Evolutionary conservation across 164 flowering plant species (phyloP).

Genomic region (Vitis rupestris): DNA sequence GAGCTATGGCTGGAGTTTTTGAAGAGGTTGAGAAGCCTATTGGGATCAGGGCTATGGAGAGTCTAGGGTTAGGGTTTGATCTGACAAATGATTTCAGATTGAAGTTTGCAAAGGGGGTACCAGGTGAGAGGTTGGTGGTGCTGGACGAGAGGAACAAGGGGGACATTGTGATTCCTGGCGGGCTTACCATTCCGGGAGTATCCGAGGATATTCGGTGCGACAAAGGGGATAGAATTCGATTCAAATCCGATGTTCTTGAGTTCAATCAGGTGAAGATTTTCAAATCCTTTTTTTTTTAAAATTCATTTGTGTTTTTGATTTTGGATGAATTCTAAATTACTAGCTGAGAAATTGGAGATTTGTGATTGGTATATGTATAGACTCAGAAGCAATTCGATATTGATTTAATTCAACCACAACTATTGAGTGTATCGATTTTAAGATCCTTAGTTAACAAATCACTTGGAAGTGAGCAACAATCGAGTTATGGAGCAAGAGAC

Average conservation of each 20-base stretch:
- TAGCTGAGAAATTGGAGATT: not conserved
- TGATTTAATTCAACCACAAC: too few relatives aligned
- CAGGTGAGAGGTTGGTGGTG: slow-evolving; percentile 51
- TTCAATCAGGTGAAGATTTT: slow-evolving; percentile 64
- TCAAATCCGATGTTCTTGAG: slow-evolving; percentile 76
- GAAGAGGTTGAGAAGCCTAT: slow-evolving; percentile 24
- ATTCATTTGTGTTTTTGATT: not conserved
- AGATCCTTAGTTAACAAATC: too few relatives aligned
- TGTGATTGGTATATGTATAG: too few relatives aligned
- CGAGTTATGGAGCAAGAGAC: too few relatives aligned
- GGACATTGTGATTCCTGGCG: slow-evolving; percentile 64
- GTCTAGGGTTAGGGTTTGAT: slow-evolving; percentile 79
- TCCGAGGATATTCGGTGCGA: slow-evolving; percentile 65
- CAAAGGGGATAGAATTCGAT: slow-evolving; percentile 79
- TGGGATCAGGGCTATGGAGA: slow-evolving; percentile 51
- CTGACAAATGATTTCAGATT: slow-evolving; percentile 71
- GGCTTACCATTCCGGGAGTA: slow-evolving; percentile 34
- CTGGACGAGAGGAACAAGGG: slow-evolving; percentile 50
- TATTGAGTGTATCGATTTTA: too few relatives aligned
- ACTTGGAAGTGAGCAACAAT: too few relatives aligned
- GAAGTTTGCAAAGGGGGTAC: slow-evolving; percentile 59
- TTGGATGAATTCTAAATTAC: not conserved
- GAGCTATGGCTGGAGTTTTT: not conserved
- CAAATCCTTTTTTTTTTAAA: not conserved
- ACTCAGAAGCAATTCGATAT: too few relatives aligned